These are phyloP conservation scores for Exophiala oligosperma DNA, from an alignment of 2,329 filamentous ascomycete genomes.

Conservation along the genomic window DNA sequence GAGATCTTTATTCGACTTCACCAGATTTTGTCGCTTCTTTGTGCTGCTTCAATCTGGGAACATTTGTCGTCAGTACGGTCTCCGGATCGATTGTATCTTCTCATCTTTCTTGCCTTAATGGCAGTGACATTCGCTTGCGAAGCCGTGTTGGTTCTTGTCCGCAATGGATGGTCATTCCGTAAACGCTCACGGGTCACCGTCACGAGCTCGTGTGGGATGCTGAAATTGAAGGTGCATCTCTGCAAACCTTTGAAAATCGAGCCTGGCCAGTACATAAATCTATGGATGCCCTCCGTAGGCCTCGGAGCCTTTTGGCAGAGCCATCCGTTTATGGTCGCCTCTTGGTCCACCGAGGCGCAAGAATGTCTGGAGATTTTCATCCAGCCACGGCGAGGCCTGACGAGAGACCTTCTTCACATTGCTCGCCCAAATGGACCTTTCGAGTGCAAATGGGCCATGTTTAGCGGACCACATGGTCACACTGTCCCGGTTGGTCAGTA, in stretches of 20 bases:
- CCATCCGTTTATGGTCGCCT: slow-evolving; percentile 33
- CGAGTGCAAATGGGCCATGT: slow-evolving; percentile 21
- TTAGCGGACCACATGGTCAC: slow-evolving; percentile 36
- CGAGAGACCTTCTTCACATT: slow-evolving; percentile 27
- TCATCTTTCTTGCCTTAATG: neutral
- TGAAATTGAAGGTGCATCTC: neutral
- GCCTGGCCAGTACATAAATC: slow-evolving; percentile 23
- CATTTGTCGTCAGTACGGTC: neutral
- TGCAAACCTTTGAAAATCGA: slow-evolving; percentile 13
- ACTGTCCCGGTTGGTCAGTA: slow-evolving; percentile 33
- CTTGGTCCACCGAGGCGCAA: slow-evolving; percentile 29
- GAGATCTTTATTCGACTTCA: slow-evolving; percentile 3
- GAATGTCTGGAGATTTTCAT: slow-evolving; percentile 36
- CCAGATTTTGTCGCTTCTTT: neutral
- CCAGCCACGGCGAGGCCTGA: slow-evolving; percentile 32
- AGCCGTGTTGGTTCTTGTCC: neutral
- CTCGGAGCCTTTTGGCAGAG: slow-evolving; percentile 22
- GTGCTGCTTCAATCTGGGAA: neutral
- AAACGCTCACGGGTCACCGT: neutral
- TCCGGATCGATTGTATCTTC: neutral
- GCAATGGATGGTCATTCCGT: neutral
- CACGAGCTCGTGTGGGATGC: neutral
- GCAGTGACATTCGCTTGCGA: neutral
- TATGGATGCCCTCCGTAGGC: slow-evolving; percentile 24
- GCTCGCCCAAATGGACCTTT: slow-evolving; percentile 15